Evolutionary conservation across 345 rosid species (phyloP).

Genomic region (Microcos paniculata): DNA sequence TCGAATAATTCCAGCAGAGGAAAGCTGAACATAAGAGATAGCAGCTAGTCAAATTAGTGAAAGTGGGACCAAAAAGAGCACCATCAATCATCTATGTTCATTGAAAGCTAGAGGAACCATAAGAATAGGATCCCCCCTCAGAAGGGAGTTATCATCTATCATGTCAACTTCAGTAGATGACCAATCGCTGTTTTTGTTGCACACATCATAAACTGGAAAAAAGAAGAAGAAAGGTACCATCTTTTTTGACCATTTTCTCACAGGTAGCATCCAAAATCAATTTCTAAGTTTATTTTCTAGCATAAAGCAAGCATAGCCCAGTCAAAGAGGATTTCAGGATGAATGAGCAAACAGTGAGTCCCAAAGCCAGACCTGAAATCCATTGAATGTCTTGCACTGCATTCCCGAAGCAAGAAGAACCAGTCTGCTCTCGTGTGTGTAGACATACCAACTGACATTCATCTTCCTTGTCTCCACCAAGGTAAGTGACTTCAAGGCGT

Average conservation of each 20-base stretch:
- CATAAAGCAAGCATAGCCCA: not conserved
- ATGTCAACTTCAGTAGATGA: not conserved
- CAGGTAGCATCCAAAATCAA: not conserved
- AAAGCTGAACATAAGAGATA: constrained; percentile 63
- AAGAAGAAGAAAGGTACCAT: no score
- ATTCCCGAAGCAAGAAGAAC: constrained; percentile 98
- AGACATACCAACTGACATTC: constrained; percentile 77
- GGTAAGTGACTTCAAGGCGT: constrained; percentile 54
- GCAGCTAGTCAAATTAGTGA: constrained; percentile 21
- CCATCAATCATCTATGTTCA: not conserved
- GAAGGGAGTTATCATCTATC: not conserved
- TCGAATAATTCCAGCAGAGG: constrained; percentile 85
- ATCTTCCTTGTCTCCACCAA: constrained; percentile 80
- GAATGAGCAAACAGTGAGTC: constrained; percentile 4
- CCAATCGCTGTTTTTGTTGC: not conserved
- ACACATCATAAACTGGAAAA: no score
- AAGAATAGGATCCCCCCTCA: not conserved
- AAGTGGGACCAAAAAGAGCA: not conserved
- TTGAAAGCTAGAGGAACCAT: not conserved
- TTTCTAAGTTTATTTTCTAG: not conserved
- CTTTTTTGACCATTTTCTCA: not conserved
- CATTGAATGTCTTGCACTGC: constrained; percentile 86
- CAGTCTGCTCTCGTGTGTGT: constrained; percentile 95
- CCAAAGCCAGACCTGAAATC: constrained; percentile 69
- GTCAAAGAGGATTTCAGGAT: constrained; percentile 1